A percentile compares a stretch with the other conserved stretches of the same genome.
Conservation (phyloP, 225 moss, liverwort and hornwort genomes). For the Sphagnum tenellum region DNA sequence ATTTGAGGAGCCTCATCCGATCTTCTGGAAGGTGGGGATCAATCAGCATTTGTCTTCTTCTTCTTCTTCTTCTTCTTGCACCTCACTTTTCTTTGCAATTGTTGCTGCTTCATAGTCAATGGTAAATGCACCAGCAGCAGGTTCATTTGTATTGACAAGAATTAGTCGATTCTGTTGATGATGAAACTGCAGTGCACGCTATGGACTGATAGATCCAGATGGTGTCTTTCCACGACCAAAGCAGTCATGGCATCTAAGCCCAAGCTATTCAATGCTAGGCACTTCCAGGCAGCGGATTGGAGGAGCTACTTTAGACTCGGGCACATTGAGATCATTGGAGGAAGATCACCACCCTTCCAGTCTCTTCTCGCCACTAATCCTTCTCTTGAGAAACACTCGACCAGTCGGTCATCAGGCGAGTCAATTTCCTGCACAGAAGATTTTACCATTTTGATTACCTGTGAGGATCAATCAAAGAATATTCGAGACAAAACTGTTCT, state of each 20-base stretch:
- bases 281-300: conserved; percentile 78
- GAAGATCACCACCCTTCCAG: conserved; percentile 26
- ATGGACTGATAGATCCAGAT: too few species aligned
- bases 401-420: conserved; percentile 76
- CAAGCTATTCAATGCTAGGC: conserved; percentile 60
- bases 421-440: too few species aligned
- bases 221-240: too few species aligned
- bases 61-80: too few species aligned
- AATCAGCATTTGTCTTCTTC: too few species aligned
- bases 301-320: conserved; percentile 67
- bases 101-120: too few species aligned
- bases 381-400: conserved; percentile 68
- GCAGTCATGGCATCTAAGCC: conserved; percentile 60
- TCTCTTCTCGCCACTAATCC: conserved; percentile 43
- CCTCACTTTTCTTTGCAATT: too few species aligned
- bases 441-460: conserved; percentile 9
- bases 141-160: too few species aligned
- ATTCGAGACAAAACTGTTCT: not conserved
- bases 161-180: too few species aligned
- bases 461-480: not conserved
- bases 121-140: too few species aligned
- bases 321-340: conserved; percentile 62
- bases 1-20: conserved; percentile 23
- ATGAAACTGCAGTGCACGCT: too few species aligned
- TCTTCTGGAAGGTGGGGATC: conserved; percentile 37